phyloP scores from a whole-genome alignment of 2,329 filamentous ascomycete genomes.

The Didymella sp. region DNA sequence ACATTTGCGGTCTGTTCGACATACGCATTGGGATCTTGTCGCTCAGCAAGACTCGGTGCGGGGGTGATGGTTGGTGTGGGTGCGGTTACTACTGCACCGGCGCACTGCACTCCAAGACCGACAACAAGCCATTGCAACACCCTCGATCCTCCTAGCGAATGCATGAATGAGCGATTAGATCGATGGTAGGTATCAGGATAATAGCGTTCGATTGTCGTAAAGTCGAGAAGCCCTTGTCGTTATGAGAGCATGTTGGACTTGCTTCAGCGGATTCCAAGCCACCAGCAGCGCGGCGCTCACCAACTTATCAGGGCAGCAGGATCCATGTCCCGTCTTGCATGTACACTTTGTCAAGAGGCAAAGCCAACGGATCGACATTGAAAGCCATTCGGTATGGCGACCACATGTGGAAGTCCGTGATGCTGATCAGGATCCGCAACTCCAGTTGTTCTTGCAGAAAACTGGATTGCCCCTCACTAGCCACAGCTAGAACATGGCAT shows the following conservation, averaged over 20 bases:
- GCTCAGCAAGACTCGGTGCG: conserved; percentile 30
- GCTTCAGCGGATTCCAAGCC: conserved; percentile 10
- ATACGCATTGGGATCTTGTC: conserved; percentile 44
- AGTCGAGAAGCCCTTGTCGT: conserved; percentile 7
- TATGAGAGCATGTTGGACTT: conserved; percentile 27
- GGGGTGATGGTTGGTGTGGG: conserved; percentile 38
- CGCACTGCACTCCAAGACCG: conserved; percentile 20
- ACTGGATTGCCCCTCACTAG: conserved; percentile 37
- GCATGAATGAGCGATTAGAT: conserved; percentile 26
- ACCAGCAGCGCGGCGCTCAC: conserved; percentile 16
- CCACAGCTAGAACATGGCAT: conserved; percentile 33
- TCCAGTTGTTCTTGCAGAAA: conserved; percentile 22
- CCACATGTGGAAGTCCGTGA: conserved; percentile 21
- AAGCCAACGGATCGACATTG: conserved; percentile 31
- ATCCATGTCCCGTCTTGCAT: conserved; percentile 25
- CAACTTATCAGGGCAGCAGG: conserved; percentile 16
- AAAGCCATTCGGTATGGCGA: conserved; percentile 28
- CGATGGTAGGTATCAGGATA: conserved; percentile 10
- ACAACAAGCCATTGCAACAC: conserved; percentile 20
- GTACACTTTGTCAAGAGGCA: conserved; percentile 28
- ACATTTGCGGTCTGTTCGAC: conserved; percentile 9
- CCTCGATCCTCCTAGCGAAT: conserved; percentile 31
- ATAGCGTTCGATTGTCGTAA: conserved; percentile 16
- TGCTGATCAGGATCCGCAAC: conserved; percentile 38
- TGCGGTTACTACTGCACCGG: conserved; percentile 14